Evolutionary conservation across 1,139 yeast genomes (phyloP).

Genomic region (Blastobotrys illinoisensis): DNA sequence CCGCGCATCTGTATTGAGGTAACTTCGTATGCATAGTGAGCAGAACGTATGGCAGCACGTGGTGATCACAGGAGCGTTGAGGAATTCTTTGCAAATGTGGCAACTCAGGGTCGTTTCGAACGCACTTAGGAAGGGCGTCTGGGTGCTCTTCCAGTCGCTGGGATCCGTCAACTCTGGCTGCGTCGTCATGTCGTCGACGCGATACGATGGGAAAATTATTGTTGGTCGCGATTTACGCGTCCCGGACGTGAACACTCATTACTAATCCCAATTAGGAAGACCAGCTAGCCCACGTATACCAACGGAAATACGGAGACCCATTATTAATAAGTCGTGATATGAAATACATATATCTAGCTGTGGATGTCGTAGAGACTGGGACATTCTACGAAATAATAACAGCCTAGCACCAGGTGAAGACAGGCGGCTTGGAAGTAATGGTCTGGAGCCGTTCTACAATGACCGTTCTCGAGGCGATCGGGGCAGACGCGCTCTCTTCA

Average conservation of each 20-base stretch:
- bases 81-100: constrained; percentile 84
- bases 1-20: constrained; percentile 49
- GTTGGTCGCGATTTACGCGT: background rate
- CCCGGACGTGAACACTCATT: background rate
- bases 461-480: constrained; percentile 36
- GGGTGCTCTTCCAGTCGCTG: constrained; percentile 56
- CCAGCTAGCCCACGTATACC: too few relatives aligned
- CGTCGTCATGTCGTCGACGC: background rate
- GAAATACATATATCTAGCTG: too few relatives aligned
- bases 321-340: too few relatives aligned
- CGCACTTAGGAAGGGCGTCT: constrained; percentile 50
- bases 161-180: constrained; percentile 50
- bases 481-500: constrained; percentile 27
- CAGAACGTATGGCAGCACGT: constrained; percentile 90
- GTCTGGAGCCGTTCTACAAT: constrained; percentile 59
- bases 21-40: constrained; percentile 78
- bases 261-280: background rate
- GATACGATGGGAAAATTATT: background rate
- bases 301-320: too few relatives aligned
- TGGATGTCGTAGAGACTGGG: too few relatives aligned
- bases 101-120: constrained; percentile 75
- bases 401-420: constrained; percentile 69
- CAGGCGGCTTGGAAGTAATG: constrained; percentile 53
- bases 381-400: too few relatives aligned
- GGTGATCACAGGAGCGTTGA: constrained; percentile 77